Conservation (phyloP, 169 alveolate species). For the Cryptosporidium canis region DNA sequence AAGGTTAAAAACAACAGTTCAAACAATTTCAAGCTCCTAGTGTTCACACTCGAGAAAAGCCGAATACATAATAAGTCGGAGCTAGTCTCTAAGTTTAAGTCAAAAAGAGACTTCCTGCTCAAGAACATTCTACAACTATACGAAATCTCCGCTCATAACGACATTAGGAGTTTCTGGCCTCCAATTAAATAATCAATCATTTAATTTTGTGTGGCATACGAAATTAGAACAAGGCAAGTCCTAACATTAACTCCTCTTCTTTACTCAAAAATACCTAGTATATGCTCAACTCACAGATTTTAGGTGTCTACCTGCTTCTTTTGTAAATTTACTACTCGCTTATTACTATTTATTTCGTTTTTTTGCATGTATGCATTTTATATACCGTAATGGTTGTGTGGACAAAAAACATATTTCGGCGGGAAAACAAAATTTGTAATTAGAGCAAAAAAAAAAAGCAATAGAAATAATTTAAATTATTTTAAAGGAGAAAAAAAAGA, state of each 20-base stretch:
- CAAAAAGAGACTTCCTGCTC: conserved; percentile 13
- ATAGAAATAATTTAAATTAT: conserved; percentile 26
- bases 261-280: no score
- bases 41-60: not conserved
- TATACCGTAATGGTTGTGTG: conserved; percentile 53
- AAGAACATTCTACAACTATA: conserved; percentile 22
- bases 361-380: conserved; percentile 61
- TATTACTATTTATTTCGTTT: not conserved
- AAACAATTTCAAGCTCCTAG: conserved; percentile 16
- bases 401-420: conserved; percentile 57
- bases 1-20: not conserved
- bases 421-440: conserved; percentile 52
- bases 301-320: no score
- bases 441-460: not conserved
- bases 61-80: not conserved
- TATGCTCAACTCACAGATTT: no score
- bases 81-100: not conserved
- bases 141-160: conserved; percentile 36
- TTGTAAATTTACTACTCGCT: not conserved
- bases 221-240: not conserved
- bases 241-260: not conserved
- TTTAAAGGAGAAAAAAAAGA: not conserved
- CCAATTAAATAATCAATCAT: not conserved
- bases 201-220: not conserved
- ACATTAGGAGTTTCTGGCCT: conserved; percentile 53